A percentile compares a stretch with the other conserved stretches of the same genome.
These are phyloP conservation scores for Thalia dealbata DNA, from an alignment of 176 grass and related monocot genomes.

Conservation along the genomic window DNA sequence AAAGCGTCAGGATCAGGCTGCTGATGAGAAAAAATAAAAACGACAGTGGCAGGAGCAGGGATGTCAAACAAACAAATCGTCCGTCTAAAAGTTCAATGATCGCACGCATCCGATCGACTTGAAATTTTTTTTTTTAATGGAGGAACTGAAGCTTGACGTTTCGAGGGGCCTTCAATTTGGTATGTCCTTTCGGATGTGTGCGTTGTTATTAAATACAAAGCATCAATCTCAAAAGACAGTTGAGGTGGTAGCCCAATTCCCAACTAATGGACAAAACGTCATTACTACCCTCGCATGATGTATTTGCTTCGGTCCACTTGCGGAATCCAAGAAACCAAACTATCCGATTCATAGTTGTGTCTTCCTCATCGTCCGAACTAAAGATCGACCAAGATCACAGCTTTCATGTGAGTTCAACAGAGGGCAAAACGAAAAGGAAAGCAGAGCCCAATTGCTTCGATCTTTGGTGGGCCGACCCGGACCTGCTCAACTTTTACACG, in stretches of 20 bases:
- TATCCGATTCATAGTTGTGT: background rate
- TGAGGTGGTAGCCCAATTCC: background rate
- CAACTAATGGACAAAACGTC: background rate
- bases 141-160: background rate
- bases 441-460: no score
- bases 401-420: no score
- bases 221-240: background rate
- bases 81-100: background rate
- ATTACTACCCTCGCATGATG: background rate
- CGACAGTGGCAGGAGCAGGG: no score
- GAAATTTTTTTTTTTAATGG: background rate
- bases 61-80: no score
- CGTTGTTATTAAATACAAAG: background rate
- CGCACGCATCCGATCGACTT: background rate
- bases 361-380: background rate
- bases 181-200: background rate
- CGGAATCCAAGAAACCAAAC: constrained; percentile 1
- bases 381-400: background rate
- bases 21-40: no score
- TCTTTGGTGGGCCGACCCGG: no score
- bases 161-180: background rate
- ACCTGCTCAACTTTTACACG: no score
- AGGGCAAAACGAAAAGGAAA: no score
- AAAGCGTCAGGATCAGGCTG: no score
- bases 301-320: background rate